Evolutionary conservation across 2,329 filamentous ascomycete genomes (phyloP), one percentile per base, ranked within the genome.

Genomic region (Calonectria honghensis): DNA sequence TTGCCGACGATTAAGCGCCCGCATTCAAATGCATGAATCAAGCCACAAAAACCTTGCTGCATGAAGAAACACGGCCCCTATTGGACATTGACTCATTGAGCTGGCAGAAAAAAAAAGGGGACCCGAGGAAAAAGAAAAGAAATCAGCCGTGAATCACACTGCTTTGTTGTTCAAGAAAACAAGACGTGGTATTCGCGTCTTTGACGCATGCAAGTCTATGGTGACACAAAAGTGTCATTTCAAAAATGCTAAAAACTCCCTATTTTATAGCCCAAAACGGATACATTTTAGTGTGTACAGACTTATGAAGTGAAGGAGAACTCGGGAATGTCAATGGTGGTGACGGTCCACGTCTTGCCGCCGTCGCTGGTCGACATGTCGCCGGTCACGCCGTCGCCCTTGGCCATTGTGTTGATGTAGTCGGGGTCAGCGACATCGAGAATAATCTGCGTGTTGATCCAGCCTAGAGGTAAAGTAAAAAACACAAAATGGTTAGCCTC

Each of bases 361-460:
- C 73, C 54, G 16, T 68, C 68, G 31, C 64, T 72, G n/a, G 69
- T 74, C 32, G 57, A 39, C 64, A 74, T 50, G 27, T 66, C 69
- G 3, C 73, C 69, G 3, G 68, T 69, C 24, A 72, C 73, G 13
- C 73, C 73, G 4, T 68, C 37, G 16, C 35, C 69, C 73, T 74
- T 74, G 20, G 39, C 48, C 24, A 67, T n/a, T 3, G 72, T 74
- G 57, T 64, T 69, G 70, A 75, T 76, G 54, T 80, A 79, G 54
- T 79, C 57, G 37, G 78, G 71, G 9, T 80, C 78, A 4, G 78
- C 67, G 7, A 67, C 63, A 27, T 78, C 70, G 0, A 79, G 71
- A 29, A 70, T 77, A 37, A 78, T 78, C 71, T 75, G 74, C 27
- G 78, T 80, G 31, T 79, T 70, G 54, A 79, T 68, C 78, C 78